Base-by-base conservation (phyloP, 2,329 filamentous ascomycete species). In the Plenodomus tracheiphilus region DNA sequence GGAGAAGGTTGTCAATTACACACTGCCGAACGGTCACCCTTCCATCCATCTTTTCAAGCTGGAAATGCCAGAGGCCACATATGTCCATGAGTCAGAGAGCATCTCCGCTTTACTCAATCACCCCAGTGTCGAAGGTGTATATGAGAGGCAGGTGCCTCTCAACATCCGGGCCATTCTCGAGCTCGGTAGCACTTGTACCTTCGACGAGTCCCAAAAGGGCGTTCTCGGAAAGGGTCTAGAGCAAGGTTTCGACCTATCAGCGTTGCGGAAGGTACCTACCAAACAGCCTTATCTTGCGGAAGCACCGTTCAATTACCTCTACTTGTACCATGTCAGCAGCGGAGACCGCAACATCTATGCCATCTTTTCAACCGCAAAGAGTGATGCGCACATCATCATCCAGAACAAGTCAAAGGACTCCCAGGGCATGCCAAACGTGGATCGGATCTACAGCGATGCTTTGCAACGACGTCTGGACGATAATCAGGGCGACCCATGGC, bases 11-110 rank as follows among this genome's bases (percentile, higher is more conserved):
- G 88, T 95, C 64, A 94, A 87, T 64, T 88, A 96, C 71, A 96
- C 90, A 2, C 78, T 99, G 7, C 94, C 94, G 0, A 99, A 99
- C 62, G 94, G 94, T 0, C 94, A 97, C 71, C 86, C 90, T 2
- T 97, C 93, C 0, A 88, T 90, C 3, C 91, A 99, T 75, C 80
- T 99, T 4, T 97, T 97, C 81, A 95, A 92, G 75, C 80, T 99
- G 32, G 92, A 88, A 0, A 89, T 99, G 73, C 81, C 89, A 0
- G 94, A 99, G 70, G 87, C 94, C 47, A 81, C 89, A 0, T 99
- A 95, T 73, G 85, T 96, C 52, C 84, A 86, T 38, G 90, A 97
- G 70, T 81, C 87, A 0, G 87, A 91, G 53, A 95, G 91, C 67
- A 87, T 97, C 53, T 85, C 87, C 2, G 75, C 87, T 21, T 78